Percentiles rank a stretch among this genome's conserved stretches.
Conservation (phyloP, 768 basidiomycete species). For the Suillus hirtellus region DNA sequence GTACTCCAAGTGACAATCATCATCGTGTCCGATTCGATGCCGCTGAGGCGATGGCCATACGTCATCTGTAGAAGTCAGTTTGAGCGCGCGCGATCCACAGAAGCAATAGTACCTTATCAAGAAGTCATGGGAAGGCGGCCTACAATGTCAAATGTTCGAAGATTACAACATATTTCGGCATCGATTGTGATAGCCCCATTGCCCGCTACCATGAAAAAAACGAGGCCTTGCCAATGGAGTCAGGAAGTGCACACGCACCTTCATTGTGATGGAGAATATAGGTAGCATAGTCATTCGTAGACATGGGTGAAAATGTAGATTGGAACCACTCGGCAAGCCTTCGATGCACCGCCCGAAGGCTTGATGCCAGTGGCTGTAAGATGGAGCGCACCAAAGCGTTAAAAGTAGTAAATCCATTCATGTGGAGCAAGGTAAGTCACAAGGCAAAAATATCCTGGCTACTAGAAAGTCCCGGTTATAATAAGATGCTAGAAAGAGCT, state of each 20-base stretch:
- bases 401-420: background rate
- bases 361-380: background rate
- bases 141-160: background rate
- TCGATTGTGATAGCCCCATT: background rate
- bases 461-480: constrained; percentile 1
- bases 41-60: background rate
- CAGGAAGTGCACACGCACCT: background rate
- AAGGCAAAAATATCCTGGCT: background rate
- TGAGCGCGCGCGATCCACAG: background rate
- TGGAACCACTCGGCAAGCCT: background rate
- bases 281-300: background rate
- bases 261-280: background rate
- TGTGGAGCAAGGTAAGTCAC: background rate
- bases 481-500: background rate
- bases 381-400: background rate
- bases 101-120: background rate
- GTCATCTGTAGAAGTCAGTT: background rate
- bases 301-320: background rate
- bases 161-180: background rate
- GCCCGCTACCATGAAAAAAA: background rate
- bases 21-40: background rate
- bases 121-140: background rate
- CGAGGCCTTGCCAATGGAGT: background rate
- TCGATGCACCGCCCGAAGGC: background rate
- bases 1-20: background rate